Base-by-base conservation (phyloP, 1,284 basidiomycete genomes). In the Heterobasidion irregulare region DNA sequence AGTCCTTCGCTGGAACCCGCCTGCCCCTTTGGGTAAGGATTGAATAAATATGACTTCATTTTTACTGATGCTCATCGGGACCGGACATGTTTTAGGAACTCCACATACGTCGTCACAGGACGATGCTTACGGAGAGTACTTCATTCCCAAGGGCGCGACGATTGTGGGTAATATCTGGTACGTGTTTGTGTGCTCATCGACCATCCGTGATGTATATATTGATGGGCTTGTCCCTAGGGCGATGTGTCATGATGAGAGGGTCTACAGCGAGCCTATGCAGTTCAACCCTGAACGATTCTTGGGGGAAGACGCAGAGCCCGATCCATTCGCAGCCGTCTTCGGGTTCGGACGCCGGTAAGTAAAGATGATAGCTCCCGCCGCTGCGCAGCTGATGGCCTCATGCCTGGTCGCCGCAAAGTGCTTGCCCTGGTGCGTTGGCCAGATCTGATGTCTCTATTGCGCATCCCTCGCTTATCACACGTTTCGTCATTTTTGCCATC, bases 1-100 rank as follows among this genome's bases (percentile, higher is more conserved):
- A 33, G 38, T 41, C 12, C 38, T 41, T 41, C 38, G 38, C 38
- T 41, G 38, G 38, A 69, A 59, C n/a, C 38, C 38, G 10, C 38
- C 38, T 12, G 38, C 38, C 12, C 38, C 38, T 41, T 41, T 41
- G 38, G 38, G 38, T 41, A 41, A 41, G 38, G 38, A 41, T 10
- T 41, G 38, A 12, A 41, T 41, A 41, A 41, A 12, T 10, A 41
- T 41, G 38, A 41, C 38, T 10, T 12, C 38, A 41, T 41, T n/a
- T 41, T n/a, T n/a, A 12, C 8, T 41, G 12, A 10, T 41, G 12
- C 26, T 26, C 26, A 26, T 26, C 26, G 26, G 10, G 38, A 41
- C 38, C n/a, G 10, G 10, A 41, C n/a, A n/a, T 5, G 38, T 41
- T 26, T 10, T 41, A 41, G 38, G 38, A n/a, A 41, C 38, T 8